Percentiles rank a stretch among this genome's conserved stretches.
Evolutionary conservation across 176 grass and related monocot species (phyloP).

Genomic region (Carex scoparia): DNA sequence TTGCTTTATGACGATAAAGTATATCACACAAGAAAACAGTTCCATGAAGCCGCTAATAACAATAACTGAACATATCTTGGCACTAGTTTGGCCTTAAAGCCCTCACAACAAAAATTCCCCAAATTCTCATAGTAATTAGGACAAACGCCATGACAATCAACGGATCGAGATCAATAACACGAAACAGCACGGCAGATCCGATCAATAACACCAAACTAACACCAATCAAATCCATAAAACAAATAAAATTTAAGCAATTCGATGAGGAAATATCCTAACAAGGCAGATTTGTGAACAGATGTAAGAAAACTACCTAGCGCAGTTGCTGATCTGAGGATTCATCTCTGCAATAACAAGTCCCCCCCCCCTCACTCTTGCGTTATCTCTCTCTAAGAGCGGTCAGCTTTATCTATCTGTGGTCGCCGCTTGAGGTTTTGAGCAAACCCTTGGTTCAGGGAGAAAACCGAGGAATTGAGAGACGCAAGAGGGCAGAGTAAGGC

Average conservation of each 20-base stretch:
- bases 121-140: conserved; percentile 1
- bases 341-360: not conserved
- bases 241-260: not conserved
- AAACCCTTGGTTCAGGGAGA: conserved; percentile 1
- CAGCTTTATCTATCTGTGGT: conserved; percentile 13
- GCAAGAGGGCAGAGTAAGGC: not conserved
- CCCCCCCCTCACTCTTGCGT: not conserved
- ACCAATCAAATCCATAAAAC: conserved; percentile 2
- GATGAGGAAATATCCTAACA: not conserved
- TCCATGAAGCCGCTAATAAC: not conserved
- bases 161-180: conserved; percentile 25
- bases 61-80: not conserved
- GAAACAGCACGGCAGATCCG: conserved; percentile 18
- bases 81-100: not conserved
- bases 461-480: not conserved
- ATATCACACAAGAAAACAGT: conserved; percentile 3
- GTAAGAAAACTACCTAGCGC: conserved; percentile 7
- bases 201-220: conserved; percentile 9
- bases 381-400: not conserved
- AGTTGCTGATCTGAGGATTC: conserved; percentile 9
- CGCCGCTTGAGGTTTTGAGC: conserved; percentile 20
- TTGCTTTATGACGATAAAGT: not conserved
- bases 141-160: not conserved
- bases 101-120: conserved; percentile 17
- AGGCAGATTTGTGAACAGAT: not conserved